Evolutionary conservation across 1,284 basidiomycete species (phyloP).

Genomic region (Heterobasidion annosum): DNA sequence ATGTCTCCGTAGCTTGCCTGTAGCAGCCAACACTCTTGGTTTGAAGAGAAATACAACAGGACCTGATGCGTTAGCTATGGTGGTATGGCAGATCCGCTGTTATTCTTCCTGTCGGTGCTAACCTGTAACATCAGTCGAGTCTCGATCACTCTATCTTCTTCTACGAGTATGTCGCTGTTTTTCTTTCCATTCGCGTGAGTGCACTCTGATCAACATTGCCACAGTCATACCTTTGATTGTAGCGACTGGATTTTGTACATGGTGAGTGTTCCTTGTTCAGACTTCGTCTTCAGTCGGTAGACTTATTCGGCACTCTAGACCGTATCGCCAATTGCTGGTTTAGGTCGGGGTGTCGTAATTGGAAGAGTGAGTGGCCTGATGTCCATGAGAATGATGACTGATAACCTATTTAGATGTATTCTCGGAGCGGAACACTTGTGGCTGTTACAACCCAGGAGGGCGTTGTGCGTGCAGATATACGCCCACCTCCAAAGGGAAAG

Average conservation of each 20-base stretch:
- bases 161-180: constrained; percentile 48
- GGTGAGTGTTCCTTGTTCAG: constrained; percentile 27
- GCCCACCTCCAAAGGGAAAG: constrained; percentile 19
- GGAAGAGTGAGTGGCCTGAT: constrained; percentile 45
- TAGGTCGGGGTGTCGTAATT: constrained; percentile 67
- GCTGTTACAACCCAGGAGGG: constrained; percentile 84
- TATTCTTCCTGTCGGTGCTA: not conserved
- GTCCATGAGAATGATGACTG: not conserved
- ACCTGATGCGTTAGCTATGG: constrained; percentile 57
- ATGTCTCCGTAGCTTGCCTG: constrained; percentile 43
- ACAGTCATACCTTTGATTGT: constrained; percentile 67
- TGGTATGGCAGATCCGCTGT: constrained; percentile 31
- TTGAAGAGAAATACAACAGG: constrained; percentile 44
- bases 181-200: not conserved
- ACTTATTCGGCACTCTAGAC: constrained; percentile 30
- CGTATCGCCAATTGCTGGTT: constrained; percentile 55
- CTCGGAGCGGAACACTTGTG: constrained; percentile 58
- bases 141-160: constrained; percentile 84
- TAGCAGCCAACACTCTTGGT: constrained; percentile 56
- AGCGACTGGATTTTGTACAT: constrained; percentile 78
- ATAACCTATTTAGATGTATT: constrained; percentile 52
- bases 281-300: not conserved
- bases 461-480: constrained; percentile 53
- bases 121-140: constrained; percentile 44
- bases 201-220: not conserved